Conservation (phyloP, 192 early-diverging fungal species). For the Coemansia sp. region DNA sequence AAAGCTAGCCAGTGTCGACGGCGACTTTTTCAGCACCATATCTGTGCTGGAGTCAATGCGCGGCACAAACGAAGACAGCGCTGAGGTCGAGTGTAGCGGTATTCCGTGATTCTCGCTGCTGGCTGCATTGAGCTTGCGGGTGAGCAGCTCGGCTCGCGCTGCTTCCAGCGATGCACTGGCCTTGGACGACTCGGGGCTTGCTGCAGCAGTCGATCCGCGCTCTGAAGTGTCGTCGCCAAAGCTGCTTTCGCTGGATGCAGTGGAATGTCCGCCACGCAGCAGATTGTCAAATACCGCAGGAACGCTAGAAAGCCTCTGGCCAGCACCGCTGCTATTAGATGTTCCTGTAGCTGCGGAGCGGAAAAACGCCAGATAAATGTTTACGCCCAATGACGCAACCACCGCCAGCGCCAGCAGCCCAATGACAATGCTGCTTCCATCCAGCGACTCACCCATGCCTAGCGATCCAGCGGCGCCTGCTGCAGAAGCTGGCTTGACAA, state of each 20-base stretch:
- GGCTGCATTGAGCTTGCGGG: constrained; percentile 17
- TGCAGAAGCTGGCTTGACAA: constrained; percentile 1
- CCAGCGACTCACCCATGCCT: constrained; percentile 12
- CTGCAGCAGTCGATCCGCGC: not conserved
- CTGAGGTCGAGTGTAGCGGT: constrained; percentile 41
- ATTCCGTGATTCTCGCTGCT: constrained; percentile 25
- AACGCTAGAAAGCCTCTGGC: no score
- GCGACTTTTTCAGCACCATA: constrained; percentile 44
- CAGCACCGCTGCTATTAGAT: not conserved
- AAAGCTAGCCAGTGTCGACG: constrained; percentile 19
- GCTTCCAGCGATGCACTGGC: constrained; percentile 26
- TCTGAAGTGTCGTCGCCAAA: constrained; percentile 10
- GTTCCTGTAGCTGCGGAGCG: constrained; percentile 1
- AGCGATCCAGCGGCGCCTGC: not conserved
- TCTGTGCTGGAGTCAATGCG: constrained; percentile 44
- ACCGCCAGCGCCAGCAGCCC: constrained; percentile 38
- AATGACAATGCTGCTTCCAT: constrained; percentile 41
- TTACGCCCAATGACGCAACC: constrained; percentile 42
- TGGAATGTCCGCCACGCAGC: constrained; percentile 15
- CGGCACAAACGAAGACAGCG: constrained; percentile 38
- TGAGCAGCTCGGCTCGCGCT: constrained; percentile 28
- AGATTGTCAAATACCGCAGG: constrained; percentile 19
- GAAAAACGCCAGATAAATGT: constrained; percentile 45
- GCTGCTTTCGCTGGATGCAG: constrained; percentile 26
- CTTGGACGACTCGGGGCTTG: not conserved